Evolutionary conservation across 2,329 filamentous ascomycete species (phyloP).

Genomic region (Ceratocystis variospora): DNA sequence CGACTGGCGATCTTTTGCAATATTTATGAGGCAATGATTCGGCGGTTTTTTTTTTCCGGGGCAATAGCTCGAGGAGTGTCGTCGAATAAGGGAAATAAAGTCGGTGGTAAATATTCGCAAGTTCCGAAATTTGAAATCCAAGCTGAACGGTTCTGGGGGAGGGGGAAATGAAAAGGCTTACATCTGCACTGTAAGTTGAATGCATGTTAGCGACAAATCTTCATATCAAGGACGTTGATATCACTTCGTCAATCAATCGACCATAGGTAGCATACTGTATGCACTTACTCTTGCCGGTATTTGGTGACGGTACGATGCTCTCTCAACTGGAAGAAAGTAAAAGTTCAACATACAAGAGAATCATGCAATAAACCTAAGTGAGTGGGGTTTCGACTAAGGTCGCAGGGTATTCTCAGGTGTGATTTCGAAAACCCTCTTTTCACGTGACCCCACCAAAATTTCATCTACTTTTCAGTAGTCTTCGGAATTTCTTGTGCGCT

Average conservation of each 20-base stretch:
- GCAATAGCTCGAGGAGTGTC: not conserved
- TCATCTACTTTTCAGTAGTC: not conserved
- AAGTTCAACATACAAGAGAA: slow-evolving; percentile 24
- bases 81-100: slow-evolving; percentile 19
- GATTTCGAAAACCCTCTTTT: slow-evolving; percentile 17
- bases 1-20: slow-evolving; percentile 6
- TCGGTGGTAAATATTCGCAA: not conserved
- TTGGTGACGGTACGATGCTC: slow-evolving; percentile 32
- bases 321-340: slow-evolving; percentile 20
- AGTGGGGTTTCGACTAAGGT: slow-evolving; percentile 19
- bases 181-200: slow-evolving; percentile 63
- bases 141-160: not conserved
- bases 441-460: slow-evolving; percentile 19
- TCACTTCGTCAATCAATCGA: slow-evolving; percentile 6
- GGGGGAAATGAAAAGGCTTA: slow-evolving; percentile 37
- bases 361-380: slow-evolving; percentile 20
- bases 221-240: not conserved
- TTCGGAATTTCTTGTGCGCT: slow-evolving; percentile 13
- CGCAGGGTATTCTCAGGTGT: slow-evolving; percentile 17
- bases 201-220: slow-evolving; percentile 33
- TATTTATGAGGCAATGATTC: slow-evolving; percentile 11
- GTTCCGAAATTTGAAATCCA: not conserved
- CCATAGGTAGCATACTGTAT: slow-evolving; percentile 11
- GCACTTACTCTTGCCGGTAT: slow-evolving; percentile 46
- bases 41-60: slow-evolving; percentile 19